phyloP scores from a whole-genome alignment of 2,329 filamentous ascomycete genomes.

The Ophiostoma piceae region DNA sequence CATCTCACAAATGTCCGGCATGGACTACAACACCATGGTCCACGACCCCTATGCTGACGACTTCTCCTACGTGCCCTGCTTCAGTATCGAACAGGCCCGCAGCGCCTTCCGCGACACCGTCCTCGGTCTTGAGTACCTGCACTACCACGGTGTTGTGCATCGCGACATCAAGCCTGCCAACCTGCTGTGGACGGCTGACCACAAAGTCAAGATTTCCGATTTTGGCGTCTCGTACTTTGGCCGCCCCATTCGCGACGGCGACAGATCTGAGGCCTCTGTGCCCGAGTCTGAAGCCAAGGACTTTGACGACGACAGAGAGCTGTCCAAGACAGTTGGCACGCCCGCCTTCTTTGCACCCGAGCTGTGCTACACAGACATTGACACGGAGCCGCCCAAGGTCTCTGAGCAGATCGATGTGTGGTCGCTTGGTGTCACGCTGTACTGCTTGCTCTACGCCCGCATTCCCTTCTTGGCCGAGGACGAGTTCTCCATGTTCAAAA shows the following conservation, averaged over 20 bases:
- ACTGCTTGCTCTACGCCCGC: slow-evolving; percentile 89
- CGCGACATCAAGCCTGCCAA: slow-evolving; percentile 87
- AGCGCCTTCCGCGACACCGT: slow-evolving; percentile 88
- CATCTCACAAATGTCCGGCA: slow-evolving; percentile 63
- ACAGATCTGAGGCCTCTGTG: slow-evolving; percentile 62
- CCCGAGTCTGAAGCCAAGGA: slow-evolving; percentile 80
- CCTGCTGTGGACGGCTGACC: slow-evolving; percentile 76
- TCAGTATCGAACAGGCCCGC: slow-evolving; percentile 78
- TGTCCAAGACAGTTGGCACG: slow-evolving; percentile 97
- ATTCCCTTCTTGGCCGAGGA: slow-evolving; percentile 90
- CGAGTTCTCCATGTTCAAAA: slow-evolving; percentile 84
- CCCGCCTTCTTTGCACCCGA: slow-evolving; percentile 97
- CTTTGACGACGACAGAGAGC: slow-evolving; percentile 85
- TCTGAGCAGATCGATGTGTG: slow-evolving; percentile 95
- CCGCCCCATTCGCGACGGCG: slow-evolving; percentile 75
- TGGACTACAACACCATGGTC: slow-evolving; percentile 52
- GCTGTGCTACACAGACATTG: slow-evolving; percentile 80
- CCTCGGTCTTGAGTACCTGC: slow-evolving; percentile 85
- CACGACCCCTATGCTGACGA: slow-evolving; percentile 75
- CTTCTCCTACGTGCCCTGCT: slow-evolving; percentile 86
- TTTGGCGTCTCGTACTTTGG: slow-evolving; percentile 98
- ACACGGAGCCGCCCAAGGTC: slow-evolving; percentile 65
- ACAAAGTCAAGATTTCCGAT: slow-evolving; percentile 94
- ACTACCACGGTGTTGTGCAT: slow-evolving; percentile 80
- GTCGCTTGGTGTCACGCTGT: slow-evolving; percentile 93